Base-by-base conservation (phyloP, 129 eudicot genomes). In the Arctium minus region DNA sequence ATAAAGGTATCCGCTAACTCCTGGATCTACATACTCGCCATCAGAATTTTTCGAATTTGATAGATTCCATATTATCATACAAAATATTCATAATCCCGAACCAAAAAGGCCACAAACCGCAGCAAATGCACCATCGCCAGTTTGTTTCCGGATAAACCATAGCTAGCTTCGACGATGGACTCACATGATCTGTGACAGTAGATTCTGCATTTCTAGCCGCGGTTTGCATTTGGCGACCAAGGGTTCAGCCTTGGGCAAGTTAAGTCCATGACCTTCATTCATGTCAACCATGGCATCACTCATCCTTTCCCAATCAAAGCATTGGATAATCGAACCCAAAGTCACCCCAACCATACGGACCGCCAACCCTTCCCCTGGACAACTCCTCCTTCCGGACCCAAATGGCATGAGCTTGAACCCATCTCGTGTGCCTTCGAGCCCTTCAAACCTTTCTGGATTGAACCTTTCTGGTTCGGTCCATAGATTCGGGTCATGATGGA, bases 291-390 rank as follows among this genome's bases (percentile, higher is more conserved):
- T 27, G 17, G 89, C 83, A 36, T 88, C 73, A 3, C 89, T 85
- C 22, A 80, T 35, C 22, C 92, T 83, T 67, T 87, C 90, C 98
- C 96, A 93, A 48, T 91, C 87, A 72, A 94, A 94, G 46, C 97
- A 91, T 35, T 94, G 98, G 27, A 94, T 69, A 7, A 94, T 31
- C 69, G 87, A 82, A 13, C 93, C 97, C 37, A 94, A 42, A 10
- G 91, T 67, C 84, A 81, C 75, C 17, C 90, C 93, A 44, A 91
- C 62, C 81, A 91, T 73, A 1, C 92, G 88, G 29, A 88, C 73
- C 2, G 94, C 98, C 78, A 94, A 76, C 27, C 84, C 88, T 62
- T 90, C 93, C 32, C 98, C 98, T 0, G 98, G 98, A 75, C 98
- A 94, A 33, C 90, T 78, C 80, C 98, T 85, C 83, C 97, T 88